Base-by-base conservation (phyloP, 768 basidiomycete genomes). In the Mycena vulgaris region DNA sequence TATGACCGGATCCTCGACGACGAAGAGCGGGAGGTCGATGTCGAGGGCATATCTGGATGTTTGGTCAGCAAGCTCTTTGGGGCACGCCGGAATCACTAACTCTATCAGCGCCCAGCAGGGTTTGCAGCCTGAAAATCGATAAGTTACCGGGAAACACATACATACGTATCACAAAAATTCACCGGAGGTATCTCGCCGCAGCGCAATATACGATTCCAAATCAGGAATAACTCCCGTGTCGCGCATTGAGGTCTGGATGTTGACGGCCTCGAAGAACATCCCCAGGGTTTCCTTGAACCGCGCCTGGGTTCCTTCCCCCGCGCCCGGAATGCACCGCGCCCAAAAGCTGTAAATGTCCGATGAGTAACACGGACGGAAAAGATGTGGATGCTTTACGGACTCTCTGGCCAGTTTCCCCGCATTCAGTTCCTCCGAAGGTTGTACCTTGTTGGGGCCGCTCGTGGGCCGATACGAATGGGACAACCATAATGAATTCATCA, bases 51-150 rank as follows among this genome's bases (percentile, higher is more conserved):
- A 93, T 80, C 86, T 87, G 66, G 30, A 10, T 17, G 40, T 51
- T 47, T 23, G 37, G 53, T 63, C 19, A 67, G 37, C n/a, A 55
- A 65, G 59, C 52, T 49, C 40, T 63, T 48, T 48, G 4, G 52
- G 53, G 42, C 47, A 62, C 56, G 63, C 23, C 74, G 59, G 37
- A 52, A 56, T 53, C n/a, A 80, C 83, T 25, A 64, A 93, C 85
- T 94, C 92, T 60, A 94, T 91, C 31, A 94, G 83, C 21, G 87
- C 92, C 89, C 90, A 94, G 78, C 90, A 91, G 9, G 91, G 88
- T 77, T 93, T 93, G 79, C 92, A 93, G 1, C 86, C 87, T 74
- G 63, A 4, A 31, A 42, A 53, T 49, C 25, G 23, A 40, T 68
- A 40, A 62, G 47, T 60, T 81, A 42, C 23, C 56, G 61, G 28